Conservation (phyloP, 495 filamentous ascomycete genomes). For the Pseudomonodictys pantanalensis region DNA sequence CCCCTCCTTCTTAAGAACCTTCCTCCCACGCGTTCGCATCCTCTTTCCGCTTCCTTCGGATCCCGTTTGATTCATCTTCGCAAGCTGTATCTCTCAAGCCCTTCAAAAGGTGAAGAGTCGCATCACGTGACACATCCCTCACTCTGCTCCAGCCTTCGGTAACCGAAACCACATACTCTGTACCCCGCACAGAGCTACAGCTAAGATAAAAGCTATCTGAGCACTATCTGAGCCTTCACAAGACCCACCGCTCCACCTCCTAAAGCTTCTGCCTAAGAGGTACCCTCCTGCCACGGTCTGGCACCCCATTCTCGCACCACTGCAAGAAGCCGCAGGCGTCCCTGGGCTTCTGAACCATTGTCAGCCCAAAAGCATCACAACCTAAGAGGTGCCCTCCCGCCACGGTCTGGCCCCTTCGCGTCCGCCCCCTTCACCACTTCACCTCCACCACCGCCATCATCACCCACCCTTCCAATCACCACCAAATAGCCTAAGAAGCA, state of each 20-base stretch:
- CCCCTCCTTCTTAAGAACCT: background rate
- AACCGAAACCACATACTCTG: background rate
- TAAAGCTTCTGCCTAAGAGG: no score
- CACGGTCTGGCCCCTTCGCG: no score
- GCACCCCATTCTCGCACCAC: no score
- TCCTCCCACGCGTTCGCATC: background rate
- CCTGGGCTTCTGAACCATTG: no score
- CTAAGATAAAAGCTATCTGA: background rate
- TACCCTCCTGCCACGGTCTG: no score
- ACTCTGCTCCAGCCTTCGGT: background rate
- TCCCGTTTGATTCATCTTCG: background rate
- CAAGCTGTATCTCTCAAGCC: background rate
- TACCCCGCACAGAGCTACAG: background rate
- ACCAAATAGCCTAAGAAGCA: no score
- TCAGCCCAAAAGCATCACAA: no score
- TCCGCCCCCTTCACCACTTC: no score
- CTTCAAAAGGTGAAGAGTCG: background rate
- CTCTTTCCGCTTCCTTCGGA: background rate
- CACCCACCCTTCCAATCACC: no score
- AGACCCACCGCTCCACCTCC: background rate
- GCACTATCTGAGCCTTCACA: background rate
- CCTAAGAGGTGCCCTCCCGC: no score
- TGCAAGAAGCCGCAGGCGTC: no score
- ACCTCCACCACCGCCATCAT: no score
- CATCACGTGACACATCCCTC: background rate